Evolutionary conservation across 140 eudicot genomes (phyloP).

Genomic region (Stevia rebaudiana): DNA sequence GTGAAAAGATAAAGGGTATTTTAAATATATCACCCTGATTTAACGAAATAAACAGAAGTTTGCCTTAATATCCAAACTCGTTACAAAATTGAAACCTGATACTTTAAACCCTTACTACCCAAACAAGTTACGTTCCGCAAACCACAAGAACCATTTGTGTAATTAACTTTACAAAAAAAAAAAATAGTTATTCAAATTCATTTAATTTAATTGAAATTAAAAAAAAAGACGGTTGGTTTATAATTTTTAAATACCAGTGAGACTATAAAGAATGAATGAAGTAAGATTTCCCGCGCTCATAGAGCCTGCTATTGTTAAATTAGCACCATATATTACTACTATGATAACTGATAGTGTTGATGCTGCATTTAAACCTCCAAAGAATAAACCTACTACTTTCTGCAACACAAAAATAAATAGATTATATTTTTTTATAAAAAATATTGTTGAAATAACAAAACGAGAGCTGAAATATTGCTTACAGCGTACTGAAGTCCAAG

Average conservation of each 20-base stretch:
- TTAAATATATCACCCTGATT: too few species aligned
- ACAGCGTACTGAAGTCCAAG: constrained; percentile 90
- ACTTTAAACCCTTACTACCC: too few species aligned
- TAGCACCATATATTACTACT: constrained; percentile 86
- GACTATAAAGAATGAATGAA: constrained; percentile 90
- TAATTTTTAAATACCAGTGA: constrained; percentile 47
- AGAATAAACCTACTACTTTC: constrained; percentile 75
- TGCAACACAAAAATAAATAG: constrained; percentile 28
- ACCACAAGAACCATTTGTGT: too few species aligned
- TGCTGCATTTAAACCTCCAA: constrained; percentile 86
- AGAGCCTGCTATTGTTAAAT: constrained; percentile 62
- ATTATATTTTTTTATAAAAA: not conserved
- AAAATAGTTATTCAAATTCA: not conserved
- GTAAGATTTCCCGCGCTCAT: constrained; percentile 79
- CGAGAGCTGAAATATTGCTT: constrained; percentile 26
- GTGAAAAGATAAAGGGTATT: too few species aligned
- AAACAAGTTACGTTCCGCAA: too few species aligned
- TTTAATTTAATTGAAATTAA: constrained; percentile 1
- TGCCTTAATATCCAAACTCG: too few species aligned
- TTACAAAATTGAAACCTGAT: too few species aligned
- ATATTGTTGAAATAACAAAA: not conserved
- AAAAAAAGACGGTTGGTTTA: not conserved
- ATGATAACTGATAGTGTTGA: constrained; percentile 77
- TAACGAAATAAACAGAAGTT: too few species aligned
- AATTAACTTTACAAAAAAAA: not conserved